These are phyloP conservation scores for Dalbergia cultrata DNA, from an alignment of 306 rosid species.

Conservation along the genomic window DNA sequence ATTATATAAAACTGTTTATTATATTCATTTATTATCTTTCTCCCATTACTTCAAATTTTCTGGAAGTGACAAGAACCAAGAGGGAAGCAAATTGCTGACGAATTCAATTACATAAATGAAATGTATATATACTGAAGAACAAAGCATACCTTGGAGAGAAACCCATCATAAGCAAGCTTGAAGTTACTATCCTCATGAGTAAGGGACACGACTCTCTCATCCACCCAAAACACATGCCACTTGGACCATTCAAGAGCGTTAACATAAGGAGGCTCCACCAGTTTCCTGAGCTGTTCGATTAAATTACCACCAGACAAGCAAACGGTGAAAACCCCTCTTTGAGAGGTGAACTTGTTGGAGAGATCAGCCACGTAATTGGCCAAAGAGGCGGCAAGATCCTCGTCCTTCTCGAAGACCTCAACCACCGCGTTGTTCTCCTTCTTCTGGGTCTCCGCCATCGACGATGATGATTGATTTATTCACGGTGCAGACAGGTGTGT, in stretches of 20 bases:
- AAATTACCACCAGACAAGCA: slow-evolving; percentile 94
- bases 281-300: slow-evolving; percentile 68
- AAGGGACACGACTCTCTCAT: slow-evolving; percentile 94
- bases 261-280: slow-evolving; percentile 72
- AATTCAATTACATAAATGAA: too few relatives aligned
- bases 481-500: background rate
- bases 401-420: slow-evolving; percentile 69
- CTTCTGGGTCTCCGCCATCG: slow-evolving; percentile 55
- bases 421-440: slow-evolving; percentile 44
- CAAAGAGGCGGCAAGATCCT: slow-evolving; percentile 62
- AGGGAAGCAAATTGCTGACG: too few relatives aligned
- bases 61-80: too few relatives aligned
- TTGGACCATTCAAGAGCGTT: slow-evolving; percentile 80
- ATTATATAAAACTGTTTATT: too few relatives aligned
- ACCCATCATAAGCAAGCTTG: slow-evolving; percentile 90
- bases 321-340: slow-evolving; percentile 82
- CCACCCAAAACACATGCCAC: slow-evolving; percentile 96
- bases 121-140: background rate
- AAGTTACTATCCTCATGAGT: slow-evolving; percentile 91
- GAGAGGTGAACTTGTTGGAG: slow-evolving; percentile 64
- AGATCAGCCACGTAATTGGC: slow-evolving; percentile 87
- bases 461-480: slow-evolving; percentile 7
- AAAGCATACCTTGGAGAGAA: slow-evolving; percentile 77
- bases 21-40: too few relatives aligned
- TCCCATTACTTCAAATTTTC: too few relatives aligned